A percentile compares a stretch with the other conserved stretches of the same genome.
phyloP scores from a whole-genome alignment of 371 early-diverging fungal species.

The Mortierella sp. region DNA sequence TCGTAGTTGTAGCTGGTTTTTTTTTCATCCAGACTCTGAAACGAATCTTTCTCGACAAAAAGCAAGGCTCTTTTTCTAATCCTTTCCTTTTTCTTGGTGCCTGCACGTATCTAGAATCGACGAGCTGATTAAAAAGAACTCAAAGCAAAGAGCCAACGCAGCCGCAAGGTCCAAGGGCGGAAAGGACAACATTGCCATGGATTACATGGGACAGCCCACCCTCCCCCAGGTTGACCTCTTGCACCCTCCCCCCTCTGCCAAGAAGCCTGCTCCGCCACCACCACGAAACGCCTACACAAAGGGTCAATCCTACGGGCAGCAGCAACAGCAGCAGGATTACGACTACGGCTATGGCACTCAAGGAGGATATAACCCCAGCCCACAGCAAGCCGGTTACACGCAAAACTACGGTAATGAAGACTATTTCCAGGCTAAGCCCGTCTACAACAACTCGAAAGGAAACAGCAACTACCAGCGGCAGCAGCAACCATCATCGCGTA shows the following conservation, averaged over 20 bases:
- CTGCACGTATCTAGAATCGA: constrained; percentile 29
- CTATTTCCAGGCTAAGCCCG: constrained; percentile 37
- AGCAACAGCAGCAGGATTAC: constrained; percentile 19
- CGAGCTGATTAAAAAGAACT: constrained; percentile 46
- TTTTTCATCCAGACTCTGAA: not conserved
- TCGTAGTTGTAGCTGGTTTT: not conserved
- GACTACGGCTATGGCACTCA: constrained; percentile 10
- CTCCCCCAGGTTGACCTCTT: constrained; percentile 48
- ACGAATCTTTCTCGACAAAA: not conserved
- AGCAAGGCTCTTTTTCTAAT: not conserved
- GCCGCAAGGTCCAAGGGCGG: constrained; percentile 25
- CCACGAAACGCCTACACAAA: constrained; percentile 24
- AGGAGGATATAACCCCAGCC: constrained; percentile 18
- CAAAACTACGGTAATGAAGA: constrained; percentile 27
- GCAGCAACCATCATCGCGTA: not conserved
- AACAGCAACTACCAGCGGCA: not conserved
- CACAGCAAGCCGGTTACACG: constrained; percentile 25
- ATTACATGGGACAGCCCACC: constrained; percentile 34
- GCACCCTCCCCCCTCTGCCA: constrained; percentile 3
- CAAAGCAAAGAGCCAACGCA: constrained; percentile 40
- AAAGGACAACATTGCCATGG: constrained; percentile 18
- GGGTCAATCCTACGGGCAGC: constrained; percentile 1
- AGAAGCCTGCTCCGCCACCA: constrained; percentile 2
- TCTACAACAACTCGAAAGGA: not conserved
- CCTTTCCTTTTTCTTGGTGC: not conserved